Evolutionary conservation across 2,329 filamentous ascomycete species (phyloP).

Genomic region (Mycosphaerella arachidis): DNA sequence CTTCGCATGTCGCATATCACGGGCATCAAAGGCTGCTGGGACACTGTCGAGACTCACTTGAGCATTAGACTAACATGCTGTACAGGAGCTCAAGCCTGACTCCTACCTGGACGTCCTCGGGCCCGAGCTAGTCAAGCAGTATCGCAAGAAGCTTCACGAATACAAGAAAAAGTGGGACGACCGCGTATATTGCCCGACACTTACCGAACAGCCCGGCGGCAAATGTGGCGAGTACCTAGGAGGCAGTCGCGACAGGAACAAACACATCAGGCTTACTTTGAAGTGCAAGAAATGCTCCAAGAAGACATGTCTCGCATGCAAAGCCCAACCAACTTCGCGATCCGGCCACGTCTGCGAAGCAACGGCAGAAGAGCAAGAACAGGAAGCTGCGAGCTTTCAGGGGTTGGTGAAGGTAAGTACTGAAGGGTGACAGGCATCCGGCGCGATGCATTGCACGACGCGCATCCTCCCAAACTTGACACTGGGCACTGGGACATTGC

Average conservation of each 20-base stretch:
- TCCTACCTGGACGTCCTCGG: constrained; percentile 7
- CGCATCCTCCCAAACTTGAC: too few species aligned
- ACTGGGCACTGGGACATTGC: too few species aligned
- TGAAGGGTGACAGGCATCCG: too few species aligned
- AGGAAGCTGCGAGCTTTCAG: constrained; percentile 6
- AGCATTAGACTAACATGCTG: too few species aligned
- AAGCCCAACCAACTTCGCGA: neutral
- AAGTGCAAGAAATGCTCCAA: neutral
- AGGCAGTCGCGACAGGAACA: neutral
- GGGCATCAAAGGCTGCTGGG: too few species aligned
- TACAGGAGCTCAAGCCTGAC: constrained; percentile 3
- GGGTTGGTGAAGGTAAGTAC: neutral
- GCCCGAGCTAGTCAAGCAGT: neutral
- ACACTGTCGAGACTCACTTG: too few species aligned
- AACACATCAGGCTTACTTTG: neutral
- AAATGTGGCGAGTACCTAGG: neutral
- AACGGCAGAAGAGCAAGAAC: constrained; percentile 1
- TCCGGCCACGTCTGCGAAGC: constrained; percentile 5
- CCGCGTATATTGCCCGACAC: constrained; percentile 1
- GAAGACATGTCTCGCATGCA: constrained; percentile 1
- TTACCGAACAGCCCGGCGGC: neutral
- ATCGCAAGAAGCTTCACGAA: constrained; percentile 9
- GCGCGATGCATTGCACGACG: too few species aligned
- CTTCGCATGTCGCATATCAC: too few species aligned
- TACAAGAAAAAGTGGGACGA: constrained; percentile 5